phyloP scores from a whole-genome alignment of 495 filamentous ascomycete genomes.

The Talaromyces liani region DNA sequence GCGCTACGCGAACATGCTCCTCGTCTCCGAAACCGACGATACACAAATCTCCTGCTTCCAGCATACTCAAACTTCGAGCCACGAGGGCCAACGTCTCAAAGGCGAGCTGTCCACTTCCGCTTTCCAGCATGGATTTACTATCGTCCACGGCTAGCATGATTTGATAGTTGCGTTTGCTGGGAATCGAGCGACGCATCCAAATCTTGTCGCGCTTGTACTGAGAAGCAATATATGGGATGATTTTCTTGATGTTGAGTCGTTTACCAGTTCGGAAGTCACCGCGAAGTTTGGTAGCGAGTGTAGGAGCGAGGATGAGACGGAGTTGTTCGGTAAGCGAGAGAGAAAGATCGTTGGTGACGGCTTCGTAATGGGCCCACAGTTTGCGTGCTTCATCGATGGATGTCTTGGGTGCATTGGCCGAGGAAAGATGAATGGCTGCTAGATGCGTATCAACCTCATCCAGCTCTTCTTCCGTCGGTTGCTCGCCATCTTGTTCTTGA shows the following conservation, averaged over 20 bases:
- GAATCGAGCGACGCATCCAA: constrained; percentile 92
- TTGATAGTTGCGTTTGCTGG: constrained; percentile 89
- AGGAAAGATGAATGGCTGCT: constrained; percentile 61
- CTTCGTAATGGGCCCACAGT: constrained; percentile 81
- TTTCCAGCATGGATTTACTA: constrained; percentile 83
- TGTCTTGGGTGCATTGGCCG: constrained; percentile 30
- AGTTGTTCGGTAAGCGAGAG: constrained; percentile 86
- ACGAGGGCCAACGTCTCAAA: constrained; percentile 91
- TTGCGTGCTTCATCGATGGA: constrained; percentile 57
- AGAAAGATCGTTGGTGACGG: constrained; percentile 74
- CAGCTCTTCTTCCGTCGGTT: constrained; percentile 52
- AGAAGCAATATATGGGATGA: constrained; percentile 97
- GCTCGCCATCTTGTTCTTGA: constrained; percentile 32
- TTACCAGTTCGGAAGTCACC: constrained; percentile 97
- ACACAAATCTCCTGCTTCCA: constrained; percentile 86
- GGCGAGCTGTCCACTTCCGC: constrained; percentile 60
- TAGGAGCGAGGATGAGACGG: constrained; percentile 89
- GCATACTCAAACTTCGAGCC: constrained; percentile 72
- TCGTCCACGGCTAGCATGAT: constrained; percentile 97
- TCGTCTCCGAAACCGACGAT: constrained; percentile 77
- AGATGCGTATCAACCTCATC: constrained; percentile 68
- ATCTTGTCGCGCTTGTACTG: constrained; percentile 99
- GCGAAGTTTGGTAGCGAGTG: constrained; percentile 89
- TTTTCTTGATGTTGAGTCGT: constrained; percentile 96
- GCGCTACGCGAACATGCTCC: constrained; percentile 74